Evolutionary conservation across 2,329 filamentous ascomycete species (phyloP), one percentile per base, ranked within the genome.

Genomic region (Aureobasidium sp.): DNA sequence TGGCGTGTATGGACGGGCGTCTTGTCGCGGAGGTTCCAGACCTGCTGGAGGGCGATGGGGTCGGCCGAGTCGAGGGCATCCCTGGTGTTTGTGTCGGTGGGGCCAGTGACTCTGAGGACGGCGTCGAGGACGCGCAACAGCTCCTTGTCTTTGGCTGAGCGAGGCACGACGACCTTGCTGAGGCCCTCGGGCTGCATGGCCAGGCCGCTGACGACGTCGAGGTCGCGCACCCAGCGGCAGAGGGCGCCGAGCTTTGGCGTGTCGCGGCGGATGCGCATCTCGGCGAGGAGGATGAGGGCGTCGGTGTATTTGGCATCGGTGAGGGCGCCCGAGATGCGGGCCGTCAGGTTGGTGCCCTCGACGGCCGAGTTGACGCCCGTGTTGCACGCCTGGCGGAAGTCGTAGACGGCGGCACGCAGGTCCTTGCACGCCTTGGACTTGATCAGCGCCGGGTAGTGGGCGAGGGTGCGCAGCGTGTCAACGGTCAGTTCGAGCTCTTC

Each of bases 181-280:
- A 74, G 72, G 2, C 78, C 77, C 1, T 76, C 76, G 0, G 82
- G 75, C 59, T 81, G 77, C 24, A 84, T 83, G 3, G 84, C 84
- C 8, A 88, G 73, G 1, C 85, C 85, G 66, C 83, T 87, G 54
- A 88, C 82, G 27, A 88, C 82, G 67, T 89, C 86, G 29, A 89
- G 75, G 68, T 88, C 86, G 62, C 87, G 81, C 5, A 89, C 86
- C 87, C 87, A 90, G 62, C 87, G 82, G 70, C 86, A 89, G 8
- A 89, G 73, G 1, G 86, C 85, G 22, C 87, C 87, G 0, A 89
- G 74, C 66, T 87, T 87, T 0, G 86, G 86, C 19, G 82, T 79
- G 64, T 89, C 80, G 3, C 78, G 76, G n/a, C 86, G 77, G 19
- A 89, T 84, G 33, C 81, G 79, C 86, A 89, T 89, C 74, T 89